These are phyloP conservation scores for Phaeosphaeria sp. DNA, from an alignment of 2,329 filamentous ascomycete genomes.

Conservation along the genomic window DNA sequence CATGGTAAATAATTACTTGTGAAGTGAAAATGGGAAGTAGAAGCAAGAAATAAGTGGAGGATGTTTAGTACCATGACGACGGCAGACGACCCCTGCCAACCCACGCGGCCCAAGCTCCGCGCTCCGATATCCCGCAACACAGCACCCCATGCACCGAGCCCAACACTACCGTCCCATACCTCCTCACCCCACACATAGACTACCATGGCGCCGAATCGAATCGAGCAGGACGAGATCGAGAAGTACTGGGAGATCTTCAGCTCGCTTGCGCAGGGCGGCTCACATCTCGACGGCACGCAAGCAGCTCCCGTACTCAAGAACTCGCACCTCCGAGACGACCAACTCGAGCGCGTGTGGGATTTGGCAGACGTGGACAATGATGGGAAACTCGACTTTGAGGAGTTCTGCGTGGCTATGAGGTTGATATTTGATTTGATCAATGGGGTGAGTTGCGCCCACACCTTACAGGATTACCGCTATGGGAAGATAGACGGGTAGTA, in stretches of 20 bases:
- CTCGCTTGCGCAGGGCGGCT: conserved; percentile 68
- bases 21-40: too few species aligned
- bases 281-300: conserved; percentile 71
- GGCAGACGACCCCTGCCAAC: neutral
- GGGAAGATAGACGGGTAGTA: too few species aligned
- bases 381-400: conserved; percentile 97
- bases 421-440: conserved; percentile 97
- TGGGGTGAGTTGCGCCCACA: conserved; percentile 63
- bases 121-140: neutral
- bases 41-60: too few species aligned
- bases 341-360: conserved; percentile 98
- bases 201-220: conserved; percentile 58
- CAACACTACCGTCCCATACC: neutral
- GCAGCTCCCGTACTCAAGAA: conserved; percentile 76
- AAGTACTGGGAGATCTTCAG: conserved; percentile 83
- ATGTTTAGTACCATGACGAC: too few species aligned
- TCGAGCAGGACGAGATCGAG: conserved; percentile 76
- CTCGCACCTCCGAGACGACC: conserved; percentile 74
- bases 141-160: neutral
- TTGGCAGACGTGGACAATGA: conserved; percentile 96
- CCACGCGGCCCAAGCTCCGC: neutral
- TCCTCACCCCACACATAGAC: neutral
- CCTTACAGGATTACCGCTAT: neutral
- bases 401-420: conserved; percentile 99
- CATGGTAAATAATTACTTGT: too few species aligned